These are phyloP conservation scores for Lenzites betulinus DNA, from an alignment of 768 basidiomycete species.

Conservation along the genomic window DNA sequence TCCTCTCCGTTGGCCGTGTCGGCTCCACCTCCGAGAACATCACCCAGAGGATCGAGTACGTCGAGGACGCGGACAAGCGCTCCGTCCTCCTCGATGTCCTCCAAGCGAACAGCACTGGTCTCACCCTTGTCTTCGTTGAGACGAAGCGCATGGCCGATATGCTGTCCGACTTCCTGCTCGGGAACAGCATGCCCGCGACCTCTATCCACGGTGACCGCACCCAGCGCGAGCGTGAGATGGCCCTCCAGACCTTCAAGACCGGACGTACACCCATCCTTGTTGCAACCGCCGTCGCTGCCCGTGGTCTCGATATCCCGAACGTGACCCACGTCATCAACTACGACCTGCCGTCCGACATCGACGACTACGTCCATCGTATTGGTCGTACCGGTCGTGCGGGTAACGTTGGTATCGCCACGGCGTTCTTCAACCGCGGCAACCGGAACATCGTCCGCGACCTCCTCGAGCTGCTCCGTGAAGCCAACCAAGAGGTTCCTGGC, in stretches of 20 bases:
- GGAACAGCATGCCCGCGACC: slow-evolving; percentile 82
- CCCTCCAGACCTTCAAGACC: slow-evolving; percentile 91
- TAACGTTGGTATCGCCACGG: slow-evolving; percentile 93
- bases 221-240: slow-evolving; percentile 96
- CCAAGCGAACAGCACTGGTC: slow-evolving; percentile 70
- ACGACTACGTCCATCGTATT: slow-evolving; percentile 98
- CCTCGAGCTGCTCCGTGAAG: slow-evolving; percentile 91
- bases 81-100: slow-evolving; percentile 95
- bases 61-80: slow-evolving; percentile 96
- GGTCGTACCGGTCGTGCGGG: slow-evolving; percentile 99
- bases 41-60: slow-evolving; percentile 98
- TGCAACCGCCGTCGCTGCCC: slow-evolving; percentile 97
- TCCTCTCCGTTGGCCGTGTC: slow-evolving; percentile 97
- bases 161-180: slow-evolving; percentile 93
- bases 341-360: slow-evolving; percentile 96
- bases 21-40: slow-evolving; percentile 99
- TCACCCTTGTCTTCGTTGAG: slow-evolving; percentile 97
- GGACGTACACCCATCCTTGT: slow-evolving; percentile 96
- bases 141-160: slow-evolving; percentile 99
- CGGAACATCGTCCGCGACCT: slow-evolving; percentile 90
- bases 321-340: slow-evolving; percentile 99
- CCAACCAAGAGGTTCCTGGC: slow-evolving; percentile 89
- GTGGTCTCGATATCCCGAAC: slow-evolving; percentile 98
- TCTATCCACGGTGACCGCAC: slow-evolving; percentile 98
- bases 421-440: slow-evolving; percentile 95